Percentiles rank a stretch among this genome's conserved stretches.
These are phyloP conservation scores for Lycium barbarum DNA, from an alignment of 257 asterid genomes.

Conservation along the genomic window DNA sequence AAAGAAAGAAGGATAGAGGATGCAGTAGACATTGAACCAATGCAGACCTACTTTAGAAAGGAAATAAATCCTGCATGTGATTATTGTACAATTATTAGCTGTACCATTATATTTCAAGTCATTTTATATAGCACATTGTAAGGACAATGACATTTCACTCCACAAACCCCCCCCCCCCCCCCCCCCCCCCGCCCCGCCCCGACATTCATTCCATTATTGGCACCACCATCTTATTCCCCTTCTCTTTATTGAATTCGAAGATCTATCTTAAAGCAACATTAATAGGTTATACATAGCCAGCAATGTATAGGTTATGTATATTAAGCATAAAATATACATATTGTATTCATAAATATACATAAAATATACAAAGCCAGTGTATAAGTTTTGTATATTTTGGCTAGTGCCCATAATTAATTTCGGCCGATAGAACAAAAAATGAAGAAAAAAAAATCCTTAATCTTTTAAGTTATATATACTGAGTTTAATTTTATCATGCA, in stretches of 20 bases:
- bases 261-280: neutral
- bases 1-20: neutral
- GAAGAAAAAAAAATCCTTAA: too few relatives aligned
- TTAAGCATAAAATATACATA: too few relatives aligned
- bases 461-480: neutral
- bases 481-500: slow-evolving; percentile 30
- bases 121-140: neutral
- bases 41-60: slow-evolving; percentile 13
- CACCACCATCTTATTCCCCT: neutral
- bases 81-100: slow-evolving; percentile 1
- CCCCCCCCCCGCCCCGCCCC: too few relatives aligned
- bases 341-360: too few relatives aligned
- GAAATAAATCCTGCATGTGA: neutral
- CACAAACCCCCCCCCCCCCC: too few relatives aligned
- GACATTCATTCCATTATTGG: too few relatives aligned
- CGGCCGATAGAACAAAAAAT: too few relatives aligned
- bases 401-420: too few relatives aligned
- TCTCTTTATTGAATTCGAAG: neutral
- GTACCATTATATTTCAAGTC: neutral
- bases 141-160: neutral
- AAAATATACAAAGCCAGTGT: too few relatives aligned
- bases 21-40: neutral
- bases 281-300: neutral
- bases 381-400: too few relatives aligned
- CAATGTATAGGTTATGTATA: too few relatives aligned